These are phyloP conservation scores for Monosporascus sp. DNA, from an alignment of 2,329 filamentous ascomycete species.

Conservation along the genomic window DNA sequence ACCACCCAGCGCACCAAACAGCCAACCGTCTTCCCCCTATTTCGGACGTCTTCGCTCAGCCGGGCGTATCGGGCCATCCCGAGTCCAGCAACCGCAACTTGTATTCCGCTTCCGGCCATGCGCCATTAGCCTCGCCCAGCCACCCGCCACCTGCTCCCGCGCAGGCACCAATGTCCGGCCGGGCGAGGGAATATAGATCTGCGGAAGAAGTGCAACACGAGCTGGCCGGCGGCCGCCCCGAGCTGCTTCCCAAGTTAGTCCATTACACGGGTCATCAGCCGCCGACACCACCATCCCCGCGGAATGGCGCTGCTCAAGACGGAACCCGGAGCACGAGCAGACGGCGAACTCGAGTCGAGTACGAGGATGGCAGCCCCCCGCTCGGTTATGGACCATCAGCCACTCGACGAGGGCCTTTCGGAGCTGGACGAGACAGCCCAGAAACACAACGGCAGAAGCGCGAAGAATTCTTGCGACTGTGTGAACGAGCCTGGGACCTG, in stretches of 20 bases:
- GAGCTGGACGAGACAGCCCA: conserved; percentile 75
- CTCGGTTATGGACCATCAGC: conserved; percentile 67
- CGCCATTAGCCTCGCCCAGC: conserved; percentile 71
- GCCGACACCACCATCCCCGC: conserved; percentile 81
- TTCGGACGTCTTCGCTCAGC: conserved; percentile 80
- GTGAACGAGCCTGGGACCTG: conserved; percentile 89
- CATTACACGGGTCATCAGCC: conserved; percentile 94
- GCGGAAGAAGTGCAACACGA: conserved; percentile 93
- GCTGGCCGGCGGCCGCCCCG: conserved; percentile 83
- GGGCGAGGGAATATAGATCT: conserved; percentile 84
- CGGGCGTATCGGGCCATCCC: conserved; percentile 61
- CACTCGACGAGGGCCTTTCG: conserved; percentile 64
- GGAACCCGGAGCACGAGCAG: conserved; percentile 57
- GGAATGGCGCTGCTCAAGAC: conserved; percentile 46
- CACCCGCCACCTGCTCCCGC: conserved; percentile 53
- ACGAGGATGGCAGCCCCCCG: conserved; percentile 82
- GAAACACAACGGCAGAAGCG: conserved; percentile 82
- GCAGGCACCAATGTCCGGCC: conserved; percentile 51
- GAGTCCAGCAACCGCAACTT: conserved; percentile 45
- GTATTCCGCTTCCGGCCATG: conserved; percentile 58
- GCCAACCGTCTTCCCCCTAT: conserved; percentile 90
- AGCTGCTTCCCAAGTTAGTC: conserved; percentile 86
- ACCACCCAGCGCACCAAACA: conserved; percentile 81
- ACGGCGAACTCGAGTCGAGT: conserved; percentile 79
- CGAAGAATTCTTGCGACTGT: conserved; percentile 84